These are phyloP conservation scores for Nakazawaea wickerhamii DNA, from an alignment of 805 yeast species.

Conservation along the genomic window DNA sequence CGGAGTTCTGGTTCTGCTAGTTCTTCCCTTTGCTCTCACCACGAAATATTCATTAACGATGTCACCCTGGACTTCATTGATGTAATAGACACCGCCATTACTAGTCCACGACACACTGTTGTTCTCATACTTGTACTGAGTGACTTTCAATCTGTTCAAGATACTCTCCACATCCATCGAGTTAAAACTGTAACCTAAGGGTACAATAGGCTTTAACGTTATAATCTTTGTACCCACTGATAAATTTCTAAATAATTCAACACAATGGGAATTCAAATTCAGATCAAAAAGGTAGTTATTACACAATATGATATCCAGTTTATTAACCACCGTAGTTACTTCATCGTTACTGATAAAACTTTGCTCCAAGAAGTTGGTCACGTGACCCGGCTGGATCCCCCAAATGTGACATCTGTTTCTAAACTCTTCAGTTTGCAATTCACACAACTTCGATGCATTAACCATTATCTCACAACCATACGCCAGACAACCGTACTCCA, in stretches of 20 bases:
- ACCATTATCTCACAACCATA: conserved; percentile 91
- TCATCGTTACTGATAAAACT: conserved; percentile 64
- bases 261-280: conserved; percentile 62
- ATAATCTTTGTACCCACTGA: conserved; percentile 75
- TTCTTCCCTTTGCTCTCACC: conserved; percentile 13
- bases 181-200: conserved; percentile 66
- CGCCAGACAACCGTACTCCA: conserved; percentile 78
- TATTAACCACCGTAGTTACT: conserved; percentile 49
- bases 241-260: conserved; percentile 55
- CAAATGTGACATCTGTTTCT: conserved; percentile 50
- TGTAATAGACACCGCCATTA: conserved; percentile 73
- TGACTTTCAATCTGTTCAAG: conserved; percentile 59
- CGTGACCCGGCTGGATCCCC: conserved; percentile 57
- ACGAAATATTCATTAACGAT: conserved; percentile 29
- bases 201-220: conserved; percentile 72
- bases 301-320: conserved; percentile 68
- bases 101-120: conserved; percentile 89
- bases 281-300: conserved; percentile 84
- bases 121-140: conserved; percentile 55
- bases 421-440: conserved; percentile 54
- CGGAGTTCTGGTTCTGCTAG: conserved; percentile 8
- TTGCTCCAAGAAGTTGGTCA: conserved; percentile 55
- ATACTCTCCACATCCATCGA: conserved; percentile 49
- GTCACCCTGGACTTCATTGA: conserved; percentile 53
- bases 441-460: conserved; percentile 68